Conservation (phyloP, 345 rosid species). For the Erodium maritimum region DNA sequence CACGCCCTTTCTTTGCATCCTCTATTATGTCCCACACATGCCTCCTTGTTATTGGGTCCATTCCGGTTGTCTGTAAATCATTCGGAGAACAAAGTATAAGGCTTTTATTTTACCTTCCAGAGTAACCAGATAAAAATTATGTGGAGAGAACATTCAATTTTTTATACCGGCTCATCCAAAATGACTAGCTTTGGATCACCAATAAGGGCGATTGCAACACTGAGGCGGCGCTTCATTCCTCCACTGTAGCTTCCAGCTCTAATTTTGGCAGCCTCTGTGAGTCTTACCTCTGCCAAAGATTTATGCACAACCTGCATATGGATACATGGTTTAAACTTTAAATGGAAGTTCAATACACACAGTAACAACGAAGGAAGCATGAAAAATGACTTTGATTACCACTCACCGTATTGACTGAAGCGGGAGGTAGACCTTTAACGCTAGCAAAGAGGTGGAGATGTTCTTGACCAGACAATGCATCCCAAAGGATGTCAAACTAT, state of each 20-base stretch:
- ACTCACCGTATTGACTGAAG: conserved; percentile 51
- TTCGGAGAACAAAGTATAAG: neutral
- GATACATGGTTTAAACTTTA: neutral
- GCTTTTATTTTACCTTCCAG: neutral
- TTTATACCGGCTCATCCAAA: conserved; percentile 72
- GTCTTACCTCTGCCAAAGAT: conserved; percentile 58
- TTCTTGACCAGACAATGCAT: conserved; percentile 70
- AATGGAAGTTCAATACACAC: neutral
- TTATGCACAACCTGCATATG: conserved; percentile 43
- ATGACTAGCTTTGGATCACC: conserved; percentile 82
- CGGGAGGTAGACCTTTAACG: conserved; percentile 60
- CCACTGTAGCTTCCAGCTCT: conserved; percentile 90
- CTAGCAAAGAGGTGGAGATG: conserved; percentile 77
- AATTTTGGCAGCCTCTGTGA: conserved; percentile 49
- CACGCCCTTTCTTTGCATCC: conserved; percentile 71
- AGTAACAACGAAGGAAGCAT: neutral
- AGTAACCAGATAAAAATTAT: neutral
- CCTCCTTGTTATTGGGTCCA: conserved; percentile 92
- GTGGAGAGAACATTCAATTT: neutral
- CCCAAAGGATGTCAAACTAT: conserved; percentile 93
- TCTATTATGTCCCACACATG: conserved; percentile 92
- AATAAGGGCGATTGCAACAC: conserved; percentile 80
- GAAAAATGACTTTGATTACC: neutral
- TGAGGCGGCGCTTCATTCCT: conserved; percentile 93
- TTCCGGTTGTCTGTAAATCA: conserved; percentile 66